Conservation (phyloP, 2,329 filamentous ascomycete genomes). For the Bipolaris sorokiniana region DNA sequence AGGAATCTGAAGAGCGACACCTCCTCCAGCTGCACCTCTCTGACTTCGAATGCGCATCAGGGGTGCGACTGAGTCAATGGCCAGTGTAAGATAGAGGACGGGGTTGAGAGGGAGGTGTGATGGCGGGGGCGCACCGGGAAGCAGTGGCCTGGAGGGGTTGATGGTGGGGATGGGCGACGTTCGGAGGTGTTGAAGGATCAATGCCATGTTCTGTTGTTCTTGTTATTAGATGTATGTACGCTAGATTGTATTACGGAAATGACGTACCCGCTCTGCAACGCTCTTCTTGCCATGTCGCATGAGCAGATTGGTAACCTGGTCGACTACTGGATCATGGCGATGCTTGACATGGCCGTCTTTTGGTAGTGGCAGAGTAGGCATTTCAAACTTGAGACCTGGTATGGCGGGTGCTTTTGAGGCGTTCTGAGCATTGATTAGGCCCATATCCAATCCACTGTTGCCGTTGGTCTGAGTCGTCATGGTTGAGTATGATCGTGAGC, state of each 20-base stretch:
- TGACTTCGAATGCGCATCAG: conserved; percentile 79
- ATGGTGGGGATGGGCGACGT: conserved; percentile 80
- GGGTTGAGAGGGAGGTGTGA: conserved; percentile 86
- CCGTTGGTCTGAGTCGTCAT: conserved; percentile 34
- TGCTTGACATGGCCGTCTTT: conserved; percentile 71
- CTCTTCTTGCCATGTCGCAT: conserved; percentile 93
- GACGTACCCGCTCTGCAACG: conserved; percentile 80
- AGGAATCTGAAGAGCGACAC: conserved; percentile 81
- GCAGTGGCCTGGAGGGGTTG: conserved; percentile 71
- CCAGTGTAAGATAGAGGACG: conserved; percentile 84
- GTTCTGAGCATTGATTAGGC: conserved; percentile 37
- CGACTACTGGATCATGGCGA: conserved; percentile 83
- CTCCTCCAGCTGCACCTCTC: conserved; percentile 83
- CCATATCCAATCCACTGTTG: conserved; percentile 33
- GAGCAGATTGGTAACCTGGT: conserved; percentile 86
- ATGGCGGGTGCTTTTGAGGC: conserved; percentile 26
- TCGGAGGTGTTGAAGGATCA: conserved; percentile 81
- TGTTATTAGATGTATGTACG: conserved; percentile 2
- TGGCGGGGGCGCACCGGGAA: conserved; percentile 78
- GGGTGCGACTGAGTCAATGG: conserved; percentile 91
- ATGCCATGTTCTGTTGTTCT: conserved; percentile 73
- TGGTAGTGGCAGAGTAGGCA: conserved; percentile 71
- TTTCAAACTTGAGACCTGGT: conserved; percentile 75
- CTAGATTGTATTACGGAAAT: neutral
- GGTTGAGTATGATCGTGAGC: conserved; percentile 65